These are phyloP conservation scores for Plenodomus lindquistii DNA, from an alignment of 2,329 filamentous ascomycete genomes.

Conservation along the genomic window DNA sequence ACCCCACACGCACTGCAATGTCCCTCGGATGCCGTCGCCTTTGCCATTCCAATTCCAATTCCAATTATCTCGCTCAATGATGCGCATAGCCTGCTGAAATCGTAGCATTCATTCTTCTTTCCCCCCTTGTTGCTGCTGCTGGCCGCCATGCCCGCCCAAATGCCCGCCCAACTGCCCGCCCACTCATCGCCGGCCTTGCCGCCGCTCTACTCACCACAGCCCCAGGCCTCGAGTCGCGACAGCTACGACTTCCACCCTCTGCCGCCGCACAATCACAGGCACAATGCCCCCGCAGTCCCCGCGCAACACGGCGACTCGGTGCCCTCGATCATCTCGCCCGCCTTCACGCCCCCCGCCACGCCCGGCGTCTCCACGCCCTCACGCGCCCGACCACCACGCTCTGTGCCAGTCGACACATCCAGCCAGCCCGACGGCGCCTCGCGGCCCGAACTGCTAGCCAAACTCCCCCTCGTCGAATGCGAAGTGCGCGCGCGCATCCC, in stretches of 20 bases:
- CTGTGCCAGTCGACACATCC: slow-evolving; percentile 50
- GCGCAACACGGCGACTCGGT: slow-evolving; percentile 26
- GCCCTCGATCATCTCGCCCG: slow-evolving; percentile 53
- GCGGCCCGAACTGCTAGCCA: slow-evolving; percentile 74
- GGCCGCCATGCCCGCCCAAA: slow-evolving; percentile 1
- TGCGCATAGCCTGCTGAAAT: slow-evolving; percentile 3
- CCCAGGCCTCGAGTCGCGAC: slow-evolving; percentile 48
- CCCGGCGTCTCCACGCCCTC: slow-evolving; percentile 40
- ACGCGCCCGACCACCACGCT: slow-evolving; percentile 41
- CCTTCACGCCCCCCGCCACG: slow-evolving; percentile 48
- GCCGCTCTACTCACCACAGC: slow-evolving; percentile 59
- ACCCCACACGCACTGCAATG: background rate
- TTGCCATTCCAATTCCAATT: background rate
- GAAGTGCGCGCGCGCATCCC: slow-evolving; percentile 93
- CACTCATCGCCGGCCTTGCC: slow-evolving; percentile 57
- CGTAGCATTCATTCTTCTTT: background rate
- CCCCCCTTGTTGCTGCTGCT: background rate
- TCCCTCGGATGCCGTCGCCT: slow-evolving; percentile 2
- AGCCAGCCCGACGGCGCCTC: slow-evolving; percentile 34
- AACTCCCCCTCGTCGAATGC: slow-evolving; percentile 85
- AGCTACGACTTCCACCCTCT: slow-evolving; percentile 40
- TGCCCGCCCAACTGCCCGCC: slow-evolving; percentile 60
- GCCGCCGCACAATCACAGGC: slow-evolving; percentile 20
- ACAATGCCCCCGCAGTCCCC: slow-evolving; percentile 9
- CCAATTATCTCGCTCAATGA: background rate